phyloP scores from a whole-genome alignment of 73 alveolate species.

The Stentor coeruleus region DNA sequence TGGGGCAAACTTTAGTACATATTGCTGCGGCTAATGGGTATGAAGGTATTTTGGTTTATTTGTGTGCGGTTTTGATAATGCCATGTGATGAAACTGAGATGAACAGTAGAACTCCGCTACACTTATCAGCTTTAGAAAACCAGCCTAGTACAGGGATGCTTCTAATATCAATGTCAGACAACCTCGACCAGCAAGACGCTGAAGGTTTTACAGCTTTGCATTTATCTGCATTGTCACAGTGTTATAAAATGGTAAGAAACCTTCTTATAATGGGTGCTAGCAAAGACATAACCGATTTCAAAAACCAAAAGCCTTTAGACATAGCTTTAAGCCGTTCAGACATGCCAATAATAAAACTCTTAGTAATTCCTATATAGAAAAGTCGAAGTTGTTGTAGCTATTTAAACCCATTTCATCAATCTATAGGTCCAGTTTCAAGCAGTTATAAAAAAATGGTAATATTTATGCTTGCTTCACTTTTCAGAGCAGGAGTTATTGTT shows the following conservation, averaged over 20 bases:
- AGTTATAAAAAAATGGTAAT: neutral
- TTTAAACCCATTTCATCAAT: neutral
- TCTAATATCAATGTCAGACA: neutral
- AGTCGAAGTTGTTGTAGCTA: neutral
- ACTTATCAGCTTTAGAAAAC: neutral
- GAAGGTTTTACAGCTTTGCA: slow-evolving; percentile 4
- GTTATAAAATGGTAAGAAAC: neutral
- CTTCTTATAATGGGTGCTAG: neutral
- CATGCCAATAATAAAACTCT: neutral
- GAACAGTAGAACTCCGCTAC: neutral
- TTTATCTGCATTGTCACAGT: neutral
- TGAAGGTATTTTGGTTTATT: neutral
- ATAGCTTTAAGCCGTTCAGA: neutral
- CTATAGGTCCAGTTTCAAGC: neutral
- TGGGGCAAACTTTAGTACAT: neutral
- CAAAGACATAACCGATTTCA: neutral
- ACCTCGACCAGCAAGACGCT: neutral
- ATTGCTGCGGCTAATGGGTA: neutral
- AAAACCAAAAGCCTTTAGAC: neutral
- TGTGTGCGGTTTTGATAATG: neutral
- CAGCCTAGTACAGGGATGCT: neutral
- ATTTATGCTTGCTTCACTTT: neutral
- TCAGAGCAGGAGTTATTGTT: neutral
- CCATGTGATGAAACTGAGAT: neutral
- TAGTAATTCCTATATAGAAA: neutral